A percentile compares a stretch with the other conserved stretches of the same genome.
phyloP scores from a whole-genome alignment of 2,329 filamentous ascomycete species.

The Monilinia fructicola region DNA sequence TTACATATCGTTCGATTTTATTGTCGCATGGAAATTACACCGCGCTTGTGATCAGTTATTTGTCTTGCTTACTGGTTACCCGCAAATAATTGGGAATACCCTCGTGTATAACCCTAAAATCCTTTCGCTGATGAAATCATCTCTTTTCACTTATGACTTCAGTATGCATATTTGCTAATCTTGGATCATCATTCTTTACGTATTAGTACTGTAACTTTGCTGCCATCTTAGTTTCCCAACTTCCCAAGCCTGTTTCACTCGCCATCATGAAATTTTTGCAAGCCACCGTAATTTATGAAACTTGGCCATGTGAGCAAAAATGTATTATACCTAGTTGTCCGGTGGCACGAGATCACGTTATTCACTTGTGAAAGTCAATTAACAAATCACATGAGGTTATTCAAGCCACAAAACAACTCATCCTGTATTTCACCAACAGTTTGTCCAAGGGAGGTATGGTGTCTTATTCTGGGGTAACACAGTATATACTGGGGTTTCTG shows the following conservation, averaged over 20 bases:
- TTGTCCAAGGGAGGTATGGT: neutral
- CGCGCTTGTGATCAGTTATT: neutral
- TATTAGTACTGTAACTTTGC: neutral
- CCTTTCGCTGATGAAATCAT: neutral
- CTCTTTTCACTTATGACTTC: neutral
- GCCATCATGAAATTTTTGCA: neutral
- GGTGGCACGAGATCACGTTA: constrained; percentile 16
- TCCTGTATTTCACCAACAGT: constrained; percentile 1
- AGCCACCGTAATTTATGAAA: constrained; percentile 12
- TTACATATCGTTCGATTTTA: constrained; percentile 17
- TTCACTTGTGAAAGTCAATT: neutral
- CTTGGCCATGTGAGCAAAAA: constrained; percentile 4
- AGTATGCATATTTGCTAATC: neutral
- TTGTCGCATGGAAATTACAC: neutral
- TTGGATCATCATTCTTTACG: neutral
- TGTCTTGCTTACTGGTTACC: neutral
- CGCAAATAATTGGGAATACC: neutral
- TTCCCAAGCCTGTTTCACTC: neutral
- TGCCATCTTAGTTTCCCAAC: neutral
- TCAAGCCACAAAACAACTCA: neutral
- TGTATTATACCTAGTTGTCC: neutral
- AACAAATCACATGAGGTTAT: constrained; percentile 10
- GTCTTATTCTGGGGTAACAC: constrained; percentile 7
- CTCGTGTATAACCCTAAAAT: neutral
- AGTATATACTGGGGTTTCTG: neutral